Base-by-base conservation (phyloP, 495 filamentous ascomycete species). In the Letharia columbiana region DNA sequence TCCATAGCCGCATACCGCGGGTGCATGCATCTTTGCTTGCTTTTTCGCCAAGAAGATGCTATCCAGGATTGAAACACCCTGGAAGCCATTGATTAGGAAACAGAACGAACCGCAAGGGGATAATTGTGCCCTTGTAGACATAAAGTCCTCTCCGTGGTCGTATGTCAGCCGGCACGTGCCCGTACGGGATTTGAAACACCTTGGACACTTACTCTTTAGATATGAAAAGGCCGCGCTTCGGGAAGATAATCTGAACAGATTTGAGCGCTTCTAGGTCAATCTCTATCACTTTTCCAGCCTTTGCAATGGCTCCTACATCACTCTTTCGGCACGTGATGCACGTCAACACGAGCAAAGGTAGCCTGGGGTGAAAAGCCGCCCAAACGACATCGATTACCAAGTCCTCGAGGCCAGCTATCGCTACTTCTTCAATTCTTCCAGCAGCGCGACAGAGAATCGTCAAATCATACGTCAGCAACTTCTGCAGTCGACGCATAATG, bases 401-500 rank as follows among this genome's bases (percentile, higher is more conserved):
- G 6, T 41, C 4, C 18, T 60, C 37, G 17, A 60, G 35, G 18
- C 15, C 57, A n/a, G 15, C 8, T 60, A 60, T 60, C n/a, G 18
- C 33, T 18, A 60, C 5, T 60, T n/a, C 40, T 20, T 60, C 57
- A n/a, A 60, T 60, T 20, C 23, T n/a, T 23, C 37, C 18, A 20
- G n/a, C 23, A 28, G 23, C 23, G 23, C 23, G 23, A 28, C 58
- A 60, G 9, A 42, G 23, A 11, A 41, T 42, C 2, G 58, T 60
- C 58, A 40, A 60, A 60, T 60, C 58, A 60, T 60, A 60, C 35
- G 58, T 60, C 17, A 60, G 39, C 37, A 60, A 42, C 9, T 5
- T 7, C 41, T 60, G 58, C 11, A 40, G 41, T 4, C 20, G 3
- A 35, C 37, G 13, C 37, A 42, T 23, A 12, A 60, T 31, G 35